Evolutionary conservation across 345 rosid genomes (phyloP), one percentile per base, ranked within the genome.

Genomic region (Populus euphratica): DNA sequence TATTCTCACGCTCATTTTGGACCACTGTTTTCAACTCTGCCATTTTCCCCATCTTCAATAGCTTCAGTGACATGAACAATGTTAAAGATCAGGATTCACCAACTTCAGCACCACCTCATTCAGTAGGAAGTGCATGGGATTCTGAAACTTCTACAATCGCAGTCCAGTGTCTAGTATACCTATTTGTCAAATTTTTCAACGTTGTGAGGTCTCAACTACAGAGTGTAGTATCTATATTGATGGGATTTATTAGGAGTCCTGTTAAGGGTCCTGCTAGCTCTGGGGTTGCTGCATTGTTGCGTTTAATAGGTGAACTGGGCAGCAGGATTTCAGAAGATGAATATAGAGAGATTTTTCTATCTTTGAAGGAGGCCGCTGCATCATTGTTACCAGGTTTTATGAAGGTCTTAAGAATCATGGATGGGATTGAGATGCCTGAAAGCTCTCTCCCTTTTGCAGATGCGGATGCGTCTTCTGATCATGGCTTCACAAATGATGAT

Each of bases 1-100:
- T 93, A 56, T 95, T 95, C 88, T 90, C 98, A n/a, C 82, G 70
- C 66, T 81, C 88, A 47, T 91, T 93, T 80, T 93, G 96, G 98
- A 75, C 74, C 49, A 85, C 85, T 65, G 79, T 95, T 85, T 90
- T 89, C 79, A 81, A 78, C 73, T 87, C 91, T 75, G 85, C 88
- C 68, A 80, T 95, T 66, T 82, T 88, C 70, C 96, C 98, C 44
- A 86, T 92, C 84, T 95, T 90, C 81, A 83, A 77, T 82, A 52
- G 86, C 49, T 74, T 75, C 65, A 69, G 82, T 72, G 85, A 86
- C 75, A 88, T 75, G 89, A 86, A 77, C 75, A 91, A 86, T 76
- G 38, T 67, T 69, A 91, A 86, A 72, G 90, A 87, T 52, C 85
- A 69, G 49, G 83, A 79, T 35, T 86, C 85, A 35, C 80, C 84